phyloP scores from a whole-genome alignment of 2,329 filamentous ascomycete species.

The Ophiostoma pallidulum region DNA sequence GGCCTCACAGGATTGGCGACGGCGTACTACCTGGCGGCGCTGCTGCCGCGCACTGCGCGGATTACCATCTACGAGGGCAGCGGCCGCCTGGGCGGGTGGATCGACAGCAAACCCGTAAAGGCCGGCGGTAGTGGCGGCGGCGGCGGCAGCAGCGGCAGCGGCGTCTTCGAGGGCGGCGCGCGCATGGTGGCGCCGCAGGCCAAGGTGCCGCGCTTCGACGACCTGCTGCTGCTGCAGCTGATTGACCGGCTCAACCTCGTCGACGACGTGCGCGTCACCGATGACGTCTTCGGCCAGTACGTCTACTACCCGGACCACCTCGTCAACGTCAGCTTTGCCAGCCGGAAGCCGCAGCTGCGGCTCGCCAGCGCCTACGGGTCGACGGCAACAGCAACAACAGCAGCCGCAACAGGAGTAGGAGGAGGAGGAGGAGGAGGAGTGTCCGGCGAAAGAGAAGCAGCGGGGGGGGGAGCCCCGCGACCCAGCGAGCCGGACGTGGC shows the following conservation, averaged over 20 bases:
- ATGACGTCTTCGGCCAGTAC: slow-evolving; percentile 50
- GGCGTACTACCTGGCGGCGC: slow-evolving; percentile 65
- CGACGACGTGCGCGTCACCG: slow-evolving; percentile 44
- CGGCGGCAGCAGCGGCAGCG: slow-evolving; percentile 59
- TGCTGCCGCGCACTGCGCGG: slow-evolving; percentile 52
- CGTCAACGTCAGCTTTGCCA: slow-evolving; percentile 39
- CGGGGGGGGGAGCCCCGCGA: no score
- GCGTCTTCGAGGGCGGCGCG: slow-evolving; percentile 72
- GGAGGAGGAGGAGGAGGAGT: not conserved
- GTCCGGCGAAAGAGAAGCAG: no score
- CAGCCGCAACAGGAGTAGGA: no score
- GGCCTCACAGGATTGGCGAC: slow-evolving; percentile 74
- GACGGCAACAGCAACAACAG: slow-evolving; percentile 20
- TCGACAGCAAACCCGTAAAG: slow-evolving; percentile 51
- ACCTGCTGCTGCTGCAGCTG: slow-evolving; percentile 59
- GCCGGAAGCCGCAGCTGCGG: slow-evolving; percentile 5
- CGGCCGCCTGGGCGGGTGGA: slow-evolving; percentile 70
- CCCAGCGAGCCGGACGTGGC: not conserved
- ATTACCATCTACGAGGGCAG: slow-evolving; percentile 76
- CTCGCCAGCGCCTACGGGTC: no score
- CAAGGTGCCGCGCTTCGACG: slow-evolving; percentile 39
- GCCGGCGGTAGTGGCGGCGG: slow-evolving; percentile 44
- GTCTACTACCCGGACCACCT: slow-evolving; percentile 84
- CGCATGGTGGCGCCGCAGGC: slow-evolving; percentile 57
- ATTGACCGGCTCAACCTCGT: slow-evolving; percentile 32